Base-by-base conservation (phyloP, 768 basidiomycete genomes). In the Pilatotrama ljubarskyi region DNA sequence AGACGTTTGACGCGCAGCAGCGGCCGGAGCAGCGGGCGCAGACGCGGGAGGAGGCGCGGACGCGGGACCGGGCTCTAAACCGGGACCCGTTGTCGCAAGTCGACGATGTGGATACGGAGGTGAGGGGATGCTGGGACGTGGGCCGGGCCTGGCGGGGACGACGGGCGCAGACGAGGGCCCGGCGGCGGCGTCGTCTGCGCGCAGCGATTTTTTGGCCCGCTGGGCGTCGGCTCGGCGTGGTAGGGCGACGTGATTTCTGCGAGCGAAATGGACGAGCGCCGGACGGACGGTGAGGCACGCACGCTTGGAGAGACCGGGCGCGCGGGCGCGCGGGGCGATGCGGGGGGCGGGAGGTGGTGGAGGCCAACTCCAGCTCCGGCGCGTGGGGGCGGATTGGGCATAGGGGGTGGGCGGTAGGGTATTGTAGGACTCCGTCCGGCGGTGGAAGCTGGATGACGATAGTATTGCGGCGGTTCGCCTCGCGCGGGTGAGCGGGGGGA, bases 101-200 rank as follows among this genome's bases (percentile, higher is more conserved):
- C 61, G 61, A 56, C 61, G 62, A 59, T 57, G 62, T 50, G 53
- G 62, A 63, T 63, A 63, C 38, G 62, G 58, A 26, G 62, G 58
- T 42, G 62, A 63, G 56, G 51, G 56, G 56, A 58, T 36, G 47
- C 40, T 22, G 40, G 56, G 18, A 26, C 61, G 58, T 44, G 52
- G 49, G 65, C 70, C 68, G 70, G 64, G 68, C 66, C 68, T 66
- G 63, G 52, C 29, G 60, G 52, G 49, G 62, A 58, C 46, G 44
- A 63, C 55, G 38, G 81, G 84, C 87, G 87, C 87, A 88, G 87
- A 86, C 86, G 82, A 82, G 76, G 84, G 85, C 87, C 86, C 87
- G 82, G 86, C 69, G 58, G 68, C 69, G 67, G 81, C 80, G 79
- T 80, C 87, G 82, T 86, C 87, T 88, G 87, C 87, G 87, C 87